Evolutionary conservation across 805 yeast species (phyloP), one percentile per base, ranked within the genome.

Genomic region (Cyberlindnera misumaiensis): DNA sequence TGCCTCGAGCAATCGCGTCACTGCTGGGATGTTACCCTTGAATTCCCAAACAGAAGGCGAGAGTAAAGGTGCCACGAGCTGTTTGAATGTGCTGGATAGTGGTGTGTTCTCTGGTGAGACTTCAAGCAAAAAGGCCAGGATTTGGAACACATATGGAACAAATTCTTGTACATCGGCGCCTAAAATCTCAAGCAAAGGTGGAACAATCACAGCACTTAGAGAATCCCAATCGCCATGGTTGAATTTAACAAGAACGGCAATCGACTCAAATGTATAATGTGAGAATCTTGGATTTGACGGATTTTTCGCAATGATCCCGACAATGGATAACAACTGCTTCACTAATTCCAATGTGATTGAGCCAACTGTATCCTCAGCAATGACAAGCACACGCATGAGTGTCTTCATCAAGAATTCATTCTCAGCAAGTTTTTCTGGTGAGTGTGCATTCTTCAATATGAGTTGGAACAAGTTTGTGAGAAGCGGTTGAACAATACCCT

Each of bases 231-330:
- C 62, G 17, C 51, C 48, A 7, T 60, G 51, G 42, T 62, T 59
- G 53, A 60, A 80, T 47, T 80, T 80, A 42, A 89, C 64, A 35
- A 89, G 64, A 4, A 80, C 81, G 18, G 93, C 90, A 42, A 93
- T 69, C 8, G 95, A 72, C 66, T 93, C 99, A 58, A 93, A 93
- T 4, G 84, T 70, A 55, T 80, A 94, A 60, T 93, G 98, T 6
- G 88, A 75, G 55, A 93, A 93, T 51, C 81, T 77, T 32, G 99
- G 98, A 62, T 93, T 93, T 5, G 97, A 85, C 5, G 99, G 99
- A 53, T 93, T 93, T 50, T 78, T 80, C 17, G 88, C 68, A 39
- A 89, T 87, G 12, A 77, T 74, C 12, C 68, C 70, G 35, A 89
- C 68, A 34, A 93, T 83, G 36, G 72, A 66, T 32, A 89, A 62